Evolutionary conservation across 176 grass and related monocot species (phyloP).

Genomic region (Echinochloa phyllopogon): DNA sequence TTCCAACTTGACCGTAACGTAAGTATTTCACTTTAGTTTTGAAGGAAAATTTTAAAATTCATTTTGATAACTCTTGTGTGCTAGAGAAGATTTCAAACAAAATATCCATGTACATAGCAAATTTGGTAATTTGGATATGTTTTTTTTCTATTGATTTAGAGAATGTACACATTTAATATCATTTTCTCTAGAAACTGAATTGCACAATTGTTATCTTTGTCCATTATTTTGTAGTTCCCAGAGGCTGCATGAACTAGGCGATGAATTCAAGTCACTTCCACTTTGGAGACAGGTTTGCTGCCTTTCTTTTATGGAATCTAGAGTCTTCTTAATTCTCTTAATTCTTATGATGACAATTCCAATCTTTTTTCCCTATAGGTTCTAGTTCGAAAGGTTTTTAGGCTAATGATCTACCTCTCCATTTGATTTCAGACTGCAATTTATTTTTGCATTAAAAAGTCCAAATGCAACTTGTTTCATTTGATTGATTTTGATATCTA

Average conservation of each 20-base stretch:
- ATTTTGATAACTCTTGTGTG: background rate
- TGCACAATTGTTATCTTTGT: slow-evolving; percentile 17
- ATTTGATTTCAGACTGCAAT: background rate
- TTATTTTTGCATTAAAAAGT: background rate
- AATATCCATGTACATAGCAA: background rate
- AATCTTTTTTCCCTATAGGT: background rate
- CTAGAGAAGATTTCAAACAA: background rate
- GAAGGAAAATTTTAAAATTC: background rate
- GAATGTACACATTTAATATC: background rate
- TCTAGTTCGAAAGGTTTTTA: background rate
- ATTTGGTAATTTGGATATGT: slow-evolving; percentile 5
- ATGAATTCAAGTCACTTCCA: slow-evolving; percentile 73
- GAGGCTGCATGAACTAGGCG: slow-evolving; percentile 65
- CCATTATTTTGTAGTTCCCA: slow-evolving; percentile 62
- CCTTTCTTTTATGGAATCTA: background rate
- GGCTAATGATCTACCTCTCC: background rate
- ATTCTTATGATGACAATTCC: background rate
- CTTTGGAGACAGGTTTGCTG: slow-evolving; percentile 90
- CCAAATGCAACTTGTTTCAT: background rate
- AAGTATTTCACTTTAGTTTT: slow-evolving; percentile 19
- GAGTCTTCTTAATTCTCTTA: slow-evolving; percentile 23
- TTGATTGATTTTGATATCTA: background rate
- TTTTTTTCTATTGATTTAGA: background rate
- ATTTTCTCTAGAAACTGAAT: background rate
- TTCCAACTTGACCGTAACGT: slow-evolving; percentile 90